Conservation (phyloP, 352 stramenopile species). For the Aphanomyces stellatus region DNA sequence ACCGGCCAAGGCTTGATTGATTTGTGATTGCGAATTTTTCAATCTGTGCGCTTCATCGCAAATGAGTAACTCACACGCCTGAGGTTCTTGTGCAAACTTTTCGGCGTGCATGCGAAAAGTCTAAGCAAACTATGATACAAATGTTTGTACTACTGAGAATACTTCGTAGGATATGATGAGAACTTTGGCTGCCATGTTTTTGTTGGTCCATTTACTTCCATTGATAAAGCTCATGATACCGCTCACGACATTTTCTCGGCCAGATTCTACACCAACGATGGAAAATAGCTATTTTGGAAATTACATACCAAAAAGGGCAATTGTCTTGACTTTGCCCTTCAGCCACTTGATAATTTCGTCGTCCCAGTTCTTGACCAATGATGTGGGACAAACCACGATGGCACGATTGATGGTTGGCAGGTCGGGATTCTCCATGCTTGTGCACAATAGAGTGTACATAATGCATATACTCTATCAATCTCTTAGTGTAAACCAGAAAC, state of each 20-base stretch:
- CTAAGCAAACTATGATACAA: conserved; percentile 20
- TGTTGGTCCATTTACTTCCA: conserved; percentile 47
- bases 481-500: background rate
- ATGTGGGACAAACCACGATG: conserved; percentile 81
- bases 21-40: conserved; percentile 96
- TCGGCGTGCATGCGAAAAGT: conserved; percentile 91
- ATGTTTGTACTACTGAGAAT: background rate
- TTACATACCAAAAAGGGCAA: conserved; percentile 44
- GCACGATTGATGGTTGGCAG: conserved; percentile 56
- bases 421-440: conserved; percentile 40
- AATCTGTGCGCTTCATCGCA: conserved; percentile 98
- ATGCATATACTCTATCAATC: conserved; percentile 63
- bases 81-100: conserved; percentile 80
- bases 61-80: conserved; percentile 93
- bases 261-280: conserved; percentile 35
- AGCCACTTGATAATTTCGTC: conserved; percentile 87
- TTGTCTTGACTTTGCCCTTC: conserved; percentile 70
- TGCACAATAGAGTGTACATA: conserved; percentile 76
- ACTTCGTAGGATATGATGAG: conserved; percentile 82
- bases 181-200: conserved; percentile 40
- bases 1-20: conserved; percentile 61
- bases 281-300: no score
- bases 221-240: conserved; percentile 78
- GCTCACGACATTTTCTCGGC: conserved; percentile 72
- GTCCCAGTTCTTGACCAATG: conserved; percentile 85